These are phyloP conservation scores for Populus nigra DNA, from an alignment of 345 rosid species.

Conservation along the genomic window DNA sequence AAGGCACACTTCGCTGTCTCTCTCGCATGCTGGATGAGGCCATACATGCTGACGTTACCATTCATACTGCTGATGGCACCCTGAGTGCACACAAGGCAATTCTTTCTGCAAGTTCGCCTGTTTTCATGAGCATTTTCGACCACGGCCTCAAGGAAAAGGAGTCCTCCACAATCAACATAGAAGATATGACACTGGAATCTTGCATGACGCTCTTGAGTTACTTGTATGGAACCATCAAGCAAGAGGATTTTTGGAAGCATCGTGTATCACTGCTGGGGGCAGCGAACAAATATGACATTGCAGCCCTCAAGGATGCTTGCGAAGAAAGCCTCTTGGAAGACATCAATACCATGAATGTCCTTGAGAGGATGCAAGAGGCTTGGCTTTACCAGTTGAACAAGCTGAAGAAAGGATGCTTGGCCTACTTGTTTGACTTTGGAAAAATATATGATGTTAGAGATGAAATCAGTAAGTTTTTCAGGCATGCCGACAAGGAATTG, in stretches of 20 bases:
- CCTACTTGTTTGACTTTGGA: conserved; percentile 81
- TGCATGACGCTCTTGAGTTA: conserved; percentile 76
- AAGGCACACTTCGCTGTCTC: conserved; percentile 67
- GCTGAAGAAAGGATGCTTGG: conserved; percentile 81
- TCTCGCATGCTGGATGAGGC: conserved; percentile 85
- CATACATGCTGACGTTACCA: conserved; percentile 70
- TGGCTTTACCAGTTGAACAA: conserved; percentile 85
- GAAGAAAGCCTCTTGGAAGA: conserved; percentile 91
- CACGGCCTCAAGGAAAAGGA: conserved; percentile 90
- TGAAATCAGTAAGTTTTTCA: conserved; percentile 67
- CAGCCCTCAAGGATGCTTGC: conserved; percentile 67
- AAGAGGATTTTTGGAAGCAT: conserved; percentile 92
- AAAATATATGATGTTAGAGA: conserved; percentile 83
- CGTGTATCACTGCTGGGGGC: conserved; percentile 70
- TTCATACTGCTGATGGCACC: conserved; percentile 72
- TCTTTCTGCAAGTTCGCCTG: conserved; percentile 82
- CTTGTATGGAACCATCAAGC: conserved; percentile 76
- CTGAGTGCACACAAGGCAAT: conserved; percentile 81
- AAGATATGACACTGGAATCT: conserved; percentile 81
- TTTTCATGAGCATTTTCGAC: conserved; percentile 85
- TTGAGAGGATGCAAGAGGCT: conserved; percentile 85
- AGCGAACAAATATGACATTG: conserved; percentile 79
- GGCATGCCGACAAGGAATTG: conserved; percentile 75
- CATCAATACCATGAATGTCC: conserved; percentile 73
- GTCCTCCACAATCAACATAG: conserved; percentile 71